Evolutionary conservation across 2,329 filamentous ascomycete species (phyloP).

Genomic region (Apiospora phragmitis): DNA sequence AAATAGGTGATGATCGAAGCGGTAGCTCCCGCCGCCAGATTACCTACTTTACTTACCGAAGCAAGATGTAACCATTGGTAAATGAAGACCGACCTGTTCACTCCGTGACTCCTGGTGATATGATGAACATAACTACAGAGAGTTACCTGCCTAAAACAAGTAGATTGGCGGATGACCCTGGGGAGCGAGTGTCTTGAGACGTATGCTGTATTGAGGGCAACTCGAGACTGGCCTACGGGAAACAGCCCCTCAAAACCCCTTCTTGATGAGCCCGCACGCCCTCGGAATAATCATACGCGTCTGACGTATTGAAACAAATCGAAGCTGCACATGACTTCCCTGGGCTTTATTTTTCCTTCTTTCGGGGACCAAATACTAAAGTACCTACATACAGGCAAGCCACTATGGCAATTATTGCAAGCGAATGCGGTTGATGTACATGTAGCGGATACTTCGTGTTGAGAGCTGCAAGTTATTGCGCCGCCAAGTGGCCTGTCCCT

Average conservation of each 20-base stretch:
- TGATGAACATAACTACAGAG: not conserved
- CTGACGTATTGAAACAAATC: conserved; percentile 5
- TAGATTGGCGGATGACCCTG: not conserved
- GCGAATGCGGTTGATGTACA: not conserved
- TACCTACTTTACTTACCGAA: too few relatives aligned
- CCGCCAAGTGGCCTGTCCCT: conserved; percentile 1
- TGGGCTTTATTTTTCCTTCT: not conserved
- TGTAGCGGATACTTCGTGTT: not conserved
- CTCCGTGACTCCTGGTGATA: too few relatives aligned
- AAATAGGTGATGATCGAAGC: not conserved
- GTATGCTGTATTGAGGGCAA: not conserved
- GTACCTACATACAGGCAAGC: not conserved
- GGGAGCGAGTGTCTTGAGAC: conserved; percentile 1
- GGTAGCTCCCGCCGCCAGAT: not conserved
- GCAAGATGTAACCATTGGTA: not conserved
- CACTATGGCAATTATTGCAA: not conserved
- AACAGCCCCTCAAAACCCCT: conserved; percentile 1
- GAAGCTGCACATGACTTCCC: not conserved
- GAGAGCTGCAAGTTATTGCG: not conserved
- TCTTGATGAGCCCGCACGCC: not conserved
- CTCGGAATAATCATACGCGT: not conserved
- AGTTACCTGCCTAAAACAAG: not conserved
- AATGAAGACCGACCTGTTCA: not conserved
- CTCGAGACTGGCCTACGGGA: not conserved
- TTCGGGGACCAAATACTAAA: not conserved